Evolutionary conservation across 371 early-diverging fungal species (phyloP), one percentile per base, ranked within the genome.

Genomic region (Syncephalastrum racemosum): DNA sequence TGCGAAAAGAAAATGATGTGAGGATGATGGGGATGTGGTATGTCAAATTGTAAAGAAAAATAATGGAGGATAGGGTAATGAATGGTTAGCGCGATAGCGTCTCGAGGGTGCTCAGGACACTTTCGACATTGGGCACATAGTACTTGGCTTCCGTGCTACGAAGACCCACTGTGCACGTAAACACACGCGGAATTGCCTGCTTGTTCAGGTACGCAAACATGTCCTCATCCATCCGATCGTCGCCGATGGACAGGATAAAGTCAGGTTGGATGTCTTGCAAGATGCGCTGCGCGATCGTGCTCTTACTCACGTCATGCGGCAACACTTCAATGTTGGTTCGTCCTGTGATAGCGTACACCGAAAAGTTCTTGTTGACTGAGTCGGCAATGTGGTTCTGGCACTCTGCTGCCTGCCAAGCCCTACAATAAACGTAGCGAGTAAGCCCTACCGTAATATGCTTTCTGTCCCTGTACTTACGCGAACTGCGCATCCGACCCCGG

Each of bases 331-430:
- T 84, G 42, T 90, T 93, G 70, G 96, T 96, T 56, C 93, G 94
- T 24, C 96, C 97, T 14, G 90, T 82, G 42, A 95, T 71, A 14
- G 92, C 85, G 66, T 95, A 95, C 8, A 97, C 90, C 7, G 94
- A 90, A 48, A 89, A 84, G 69, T 90, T 93, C 42, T 90, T 87
- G 41, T 90, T 85, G 3, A 95, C 80, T 1, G 91, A 78, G 52
- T 91, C 86, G 53, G 90, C 90, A 45, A 96, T 83, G 68, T 93
- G 93, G 59, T 89, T 92, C 67, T 91, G 91, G 65, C 92, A 93
- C 62, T 95, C 94, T 50, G 90, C 90, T 5, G 93, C 90, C 69
- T 94, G 93, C 71, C 84, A 84, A 4, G 78, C 83, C 7, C 90
- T 68, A 50, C 53, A 90, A 1, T 7, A 36, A 15, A 18, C 15